phyloP scores from a whole-genome alignment of 2,329 filamentous ascomycete species.

The Penicillium thymicola region DNA sequence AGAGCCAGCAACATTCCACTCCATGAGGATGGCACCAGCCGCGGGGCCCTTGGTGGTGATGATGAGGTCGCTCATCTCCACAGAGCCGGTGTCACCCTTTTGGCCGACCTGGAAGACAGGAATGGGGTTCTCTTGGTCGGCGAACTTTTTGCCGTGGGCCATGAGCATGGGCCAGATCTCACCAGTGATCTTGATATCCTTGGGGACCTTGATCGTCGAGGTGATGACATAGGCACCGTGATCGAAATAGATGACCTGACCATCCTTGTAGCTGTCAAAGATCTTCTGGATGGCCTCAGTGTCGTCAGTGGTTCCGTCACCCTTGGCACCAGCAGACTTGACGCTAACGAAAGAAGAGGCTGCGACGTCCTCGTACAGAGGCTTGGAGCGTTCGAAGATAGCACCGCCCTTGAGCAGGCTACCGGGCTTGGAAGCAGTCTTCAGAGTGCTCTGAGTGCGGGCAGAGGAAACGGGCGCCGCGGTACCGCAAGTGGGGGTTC shows the following conservation, averaged over 20 bases:
- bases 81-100: slow-evolving; percentile 69
- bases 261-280: slow-evolving; percentile 62
- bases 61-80: slow-evolving; percentile 86
- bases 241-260: slow-evolving; percentile 63
- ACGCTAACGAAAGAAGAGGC: slow-evolving; percentile 75
- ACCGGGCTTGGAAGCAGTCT: slow-evolving; percentile 60
- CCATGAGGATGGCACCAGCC: slow-evolving; percentile 82
- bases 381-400: slow-evolving; percentile 81
- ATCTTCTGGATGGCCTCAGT: slow-evolving; percentile 78
- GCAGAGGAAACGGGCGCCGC: slow-evolving; percentile 35
- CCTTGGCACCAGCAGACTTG: slow-evolving; percentile 77
- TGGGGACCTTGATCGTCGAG: slow-evolving; percentile 60
- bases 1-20: slow-evolving; percentile 77
- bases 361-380: slow-evolving; percentile 72
- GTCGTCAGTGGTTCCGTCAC: slow-evolving; percentile 84
- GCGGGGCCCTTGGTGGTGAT: slow-evolving; percentile 80
- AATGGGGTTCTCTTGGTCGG: slow-evolving; percentile 69
- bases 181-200: slow-evolving; percentile 81
- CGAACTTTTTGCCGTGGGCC: slow-evolving; percentile 71
- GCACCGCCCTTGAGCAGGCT: slow-evolving; percentile 64
- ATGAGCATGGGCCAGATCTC: slow-evolving; percentile 91
- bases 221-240: slow-evolving; percentile 62
- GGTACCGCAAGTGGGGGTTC: slow-evolving; percentile 21
- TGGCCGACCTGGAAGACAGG: slow-evolving; percentile 84
- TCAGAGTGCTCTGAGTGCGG: slow-evolving; percentile 59